Evolutionary conservation across 192 early-diverging fungal species (phyloP), one percentile per base, ranked within the genome.

Genomic region (Backusella luteola): DNA sequence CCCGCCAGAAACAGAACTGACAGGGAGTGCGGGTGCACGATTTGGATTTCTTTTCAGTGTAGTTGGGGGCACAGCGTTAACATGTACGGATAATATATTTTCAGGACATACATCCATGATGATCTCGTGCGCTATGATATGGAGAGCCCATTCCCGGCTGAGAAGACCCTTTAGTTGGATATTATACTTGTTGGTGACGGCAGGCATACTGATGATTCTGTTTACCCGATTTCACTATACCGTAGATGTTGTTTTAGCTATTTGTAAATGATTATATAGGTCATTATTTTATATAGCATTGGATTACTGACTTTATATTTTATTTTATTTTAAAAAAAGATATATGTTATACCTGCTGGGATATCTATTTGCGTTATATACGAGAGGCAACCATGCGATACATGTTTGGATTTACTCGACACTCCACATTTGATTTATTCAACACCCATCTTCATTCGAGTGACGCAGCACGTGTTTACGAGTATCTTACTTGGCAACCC

Each of bases 71-170:
- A 76, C 79, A 15, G 80, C 81, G 5, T 81, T 85, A 46, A 85
- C 87, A 68, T 91, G 90, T 82, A 87, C 88, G 1, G 87, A 91
- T 82, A 88, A 88, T 79, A 86, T 91, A 32, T 91, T 87, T 44
- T 89, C 88, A 1, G 90, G 90, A 5, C 90, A 91, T 79, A 89
- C 90, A 4, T 83, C 85, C 11, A 82, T 91, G 34, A 83, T 91
- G 75, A 73, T 83, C 3, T 82, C 85, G 1, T 81, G 86, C n/a
- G 82, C 85, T 3, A 73, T 91, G 66, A 84, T 88, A 23, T 89
- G 88, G 90, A 80, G 84, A 12, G 72, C 84, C 23, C 86, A 91
- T 52, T 83, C 90, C 15, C 81, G 85, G 17, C 77, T 88, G 70
- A 77, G 80, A 74, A 72, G 71, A 7, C 66, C 85, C 44, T 80